Evolutionary conservation across 1,139 yeast species (phyloP).

Genomic region (Zygosaccharomyces sapae): DNA sequence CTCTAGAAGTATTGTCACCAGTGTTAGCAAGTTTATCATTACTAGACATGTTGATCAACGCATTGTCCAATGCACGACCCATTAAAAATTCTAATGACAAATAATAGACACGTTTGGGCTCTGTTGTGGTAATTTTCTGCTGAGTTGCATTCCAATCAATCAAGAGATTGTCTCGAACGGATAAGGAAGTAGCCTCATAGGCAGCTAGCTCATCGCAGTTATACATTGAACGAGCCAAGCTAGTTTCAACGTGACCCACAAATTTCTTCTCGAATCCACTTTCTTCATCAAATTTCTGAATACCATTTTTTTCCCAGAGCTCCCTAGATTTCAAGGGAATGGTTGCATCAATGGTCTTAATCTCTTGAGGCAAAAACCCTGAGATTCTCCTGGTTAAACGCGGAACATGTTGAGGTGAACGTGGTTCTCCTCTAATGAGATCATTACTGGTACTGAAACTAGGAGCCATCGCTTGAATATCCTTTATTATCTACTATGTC

Average conservation of each 20-base stretch:
- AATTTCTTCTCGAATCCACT: slow-evolving; percentile 66
- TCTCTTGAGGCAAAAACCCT: slow-evolving; percentile 91
- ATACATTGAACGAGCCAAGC: slow-evolving; percentile 83
- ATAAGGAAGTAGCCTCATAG: slow-evolving; percentile 78
- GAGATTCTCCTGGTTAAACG: slow-evolving; percentile 68
- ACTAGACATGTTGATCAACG: slow-evolving; percentile 69
- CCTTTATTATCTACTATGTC: background rate
- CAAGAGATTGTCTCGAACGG: slow-evolving; percentile 75
- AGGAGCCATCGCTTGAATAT: slow-evolving; percentile 7
- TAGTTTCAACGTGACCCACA: slow-evolving; percentile 82
- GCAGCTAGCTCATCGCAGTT: slow-evolving; percentile 92
- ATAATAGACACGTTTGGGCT: slow-evolving; percentile 83
- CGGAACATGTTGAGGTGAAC: slow-evolving; percentile 29
- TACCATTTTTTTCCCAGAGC: slow-evolving; percentile 66
- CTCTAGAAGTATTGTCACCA: slow-evolving; percentile 38
- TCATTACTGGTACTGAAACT: slow-evolving; percentile 27
- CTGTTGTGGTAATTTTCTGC: slow-evolving; percentile 78
- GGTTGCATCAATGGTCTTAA: slow-evolving; percentile 72
- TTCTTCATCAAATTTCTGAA: slow-evolving; percentile 46
- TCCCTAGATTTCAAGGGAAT: slow-evolving; percentile 76
- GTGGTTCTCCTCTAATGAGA: slow-evolving; percentile 32
- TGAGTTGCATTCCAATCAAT: slow-evolving; percentile 93
- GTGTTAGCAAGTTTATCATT: slow-evolving; percentile 33
- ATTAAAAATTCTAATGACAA: slow-evolving; percentile 82
- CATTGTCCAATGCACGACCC: slow-evolving; percentile 96